These are phyloP conservation scores for Didymella exigua DNA, from an alignment of 2,329 filamentous ascomycete species.

Conservation along the genomic window DNA sequence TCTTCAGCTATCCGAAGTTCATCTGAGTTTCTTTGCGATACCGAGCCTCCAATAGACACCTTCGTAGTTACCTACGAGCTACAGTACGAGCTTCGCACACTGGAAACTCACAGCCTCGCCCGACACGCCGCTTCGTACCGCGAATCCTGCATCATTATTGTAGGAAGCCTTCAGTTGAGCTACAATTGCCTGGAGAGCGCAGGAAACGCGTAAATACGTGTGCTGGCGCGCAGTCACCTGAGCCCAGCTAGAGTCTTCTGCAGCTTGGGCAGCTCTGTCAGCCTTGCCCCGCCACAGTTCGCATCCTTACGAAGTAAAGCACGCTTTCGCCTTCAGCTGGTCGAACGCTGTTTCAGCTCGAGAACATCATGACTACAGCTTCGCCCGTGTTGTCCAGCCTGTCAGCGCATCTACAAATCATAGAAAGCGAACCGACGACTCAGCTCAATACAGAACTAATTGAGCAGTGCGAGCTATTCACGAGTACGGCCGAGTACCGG, in stretches of 20 bases:
- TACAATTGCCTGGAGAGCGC: neutral
- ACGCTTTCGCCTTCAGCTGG: neutral
- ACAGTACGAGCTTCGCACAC: neutral
- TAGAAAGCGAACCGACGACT: constrained; percentile 53
- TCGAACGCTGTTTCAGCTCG: neutral
- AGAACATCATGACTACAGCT: constrained; percentile 22
- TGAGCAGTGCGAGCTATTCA: constrained; percentile 56
- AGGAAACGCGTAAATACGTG: neutral
- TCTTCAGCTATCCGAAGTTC: neutral
- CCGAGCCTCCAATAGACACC: neutral
- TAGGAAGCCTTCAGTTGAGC: neutral
- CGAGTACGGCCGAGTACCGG: constrained; percentile 41
- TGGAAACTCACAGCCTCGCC: neutral
- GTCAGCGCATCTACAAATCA: constrained; percentile 52
- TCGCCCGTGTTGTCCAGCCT: constrained; percentile 37
- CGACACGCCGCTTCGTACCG: neutral
- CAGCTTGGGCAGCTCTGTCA: constrained; percentile 3
- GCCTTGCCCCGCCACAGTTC: constrained; percentile 17
- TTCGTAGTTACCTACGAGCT: neutral
- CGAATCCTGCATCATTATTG: neutral
- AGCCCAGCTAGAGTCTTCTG: constrained; percentile 35
- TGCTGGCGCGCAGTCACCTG: constrained; percentile 40
- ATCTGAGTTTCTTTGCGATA: neutral
- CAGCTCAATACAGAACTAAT: constrained; percentile 56
- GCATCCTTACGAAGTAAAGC: constrained; percentile 1